Base-by-base conservation (phyloP, 164 flowering plant species). In the Vitis rotundifolia region DNA sequence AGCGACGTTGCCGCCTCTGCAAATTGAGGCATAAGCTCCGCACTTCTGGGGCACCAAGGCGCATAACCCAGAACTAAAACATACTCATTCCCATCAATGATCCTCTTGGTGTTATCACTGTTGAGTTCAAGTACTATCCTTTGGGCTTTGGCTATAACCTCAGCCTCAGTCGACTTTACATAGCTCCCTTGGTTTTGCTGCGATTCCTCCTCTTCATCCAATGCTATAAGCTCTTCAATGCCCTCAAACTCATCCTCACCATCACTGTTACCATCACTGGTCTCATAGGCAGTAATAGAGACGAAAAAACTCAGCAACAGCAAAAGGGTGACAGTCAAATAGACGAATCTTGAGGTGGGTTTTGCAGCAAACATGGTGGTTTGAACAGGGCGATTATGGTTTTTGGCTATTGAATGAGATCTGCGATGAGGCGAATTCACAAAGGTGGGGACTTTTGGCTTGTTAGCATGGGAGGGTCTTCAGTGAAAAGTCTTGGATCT, bases 31-130 rank as follows among this genome's bases (percentile, higher is more conserved):
- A 94, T 94, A 12, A 91, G 62, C 73, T 92, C 98, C 47, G 97
- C 98, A 73, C 99, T 94, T 70, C 95, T 85, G 3, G 70, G 69
- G 67, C 93, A 88, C 98, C 99, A 95, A 29, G 99, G 96, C 15
- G 99, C 94, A 73, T 89, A 93, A 10, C 99, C 99, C 78, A 95
- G 76, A 59, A 95, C 82, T 69, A 95, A 22, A 63, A 93, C 97
- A 75, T 47, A 91, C 84, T 91, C 92, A 78, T 88, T 87, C 54
- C 59, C 79, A 26, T 86, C 88, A 72, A 93, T 81, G 1, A 81
- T 72, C 71, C 80, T 76, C 79, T 82, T 82, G 11, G 81, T 49
- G 50, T 81, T 88, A 12, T 91, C 97, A 74, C 60, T 76, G 71
- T 78, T 90, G 8, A 93, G 84, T 70, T 93, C 92, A 52, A 86